phyloP scores from a whole-genome alignment of 306 rosid species.

The Vachellia pachyceras region DNA sequence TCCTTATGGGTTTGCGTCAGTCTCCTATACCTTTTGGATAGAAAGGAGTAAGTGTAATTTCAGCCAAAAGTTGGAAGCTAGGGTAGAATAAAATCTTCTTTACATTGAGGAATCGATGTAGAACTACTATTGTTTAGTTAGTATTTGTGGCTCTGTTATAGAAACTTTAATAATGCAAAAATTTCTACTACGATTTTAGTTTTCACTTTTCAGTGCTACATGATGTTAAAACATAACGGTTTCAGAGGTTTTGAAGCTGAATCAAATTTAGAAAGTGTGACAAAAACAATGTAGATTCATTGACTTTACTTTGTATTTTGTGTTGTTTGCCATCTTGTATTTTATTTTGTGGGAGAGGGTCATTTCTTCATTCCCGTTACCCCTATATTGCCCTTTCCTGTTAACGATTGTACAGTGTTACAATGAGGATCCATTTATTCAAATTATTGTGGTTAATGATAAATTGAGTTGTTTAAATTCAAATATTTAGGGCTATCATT shows the following conservation, averaged over 20 bases:
- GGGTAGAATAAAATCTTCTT: conserved; percentile 1
- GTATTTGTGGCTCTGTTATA: background rate
- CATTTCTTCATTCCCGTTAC: background rate
- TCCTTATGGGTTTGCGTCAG: background rate
- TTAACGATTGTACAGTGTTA: background rate
- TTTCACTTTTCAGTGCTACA: background rate
- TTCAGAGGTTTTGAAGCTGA: background rate
- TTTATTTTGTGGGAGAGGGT: background rate
- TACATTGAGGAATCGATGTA: background rate
- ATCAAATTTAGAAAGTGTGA: background rate
- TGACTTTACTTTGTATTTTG: background rate
- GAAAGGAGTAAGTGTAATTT: conserved; percentile 7
- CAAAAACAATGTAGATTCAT: background rate
- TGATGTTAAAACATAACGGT: background rate
- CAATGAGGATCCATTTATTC: background rate
- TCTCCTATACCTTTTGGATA: background rate
- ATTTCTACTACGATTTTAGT: background rate
- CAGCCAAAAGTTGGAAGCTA: background rate
- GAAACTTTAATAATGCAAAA: background rate
- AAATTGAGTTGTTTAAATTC: conserved; percentile 29
- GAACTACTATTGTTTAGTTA: conserved; percentile 7
- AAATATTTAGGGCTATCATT: background rate
- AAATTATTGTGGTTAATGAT: conserved; percentile 21
- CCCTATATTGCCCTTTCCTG: background rate
- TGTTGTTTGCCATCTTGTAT: background rate